Percentiles rank a stretch among this genome's conserved stretches.
Evolutionary conservation across 495 filamentous ascomycete species (phyloP).

Genomic region (Umbilicaria muhlenbergii): DNA sequence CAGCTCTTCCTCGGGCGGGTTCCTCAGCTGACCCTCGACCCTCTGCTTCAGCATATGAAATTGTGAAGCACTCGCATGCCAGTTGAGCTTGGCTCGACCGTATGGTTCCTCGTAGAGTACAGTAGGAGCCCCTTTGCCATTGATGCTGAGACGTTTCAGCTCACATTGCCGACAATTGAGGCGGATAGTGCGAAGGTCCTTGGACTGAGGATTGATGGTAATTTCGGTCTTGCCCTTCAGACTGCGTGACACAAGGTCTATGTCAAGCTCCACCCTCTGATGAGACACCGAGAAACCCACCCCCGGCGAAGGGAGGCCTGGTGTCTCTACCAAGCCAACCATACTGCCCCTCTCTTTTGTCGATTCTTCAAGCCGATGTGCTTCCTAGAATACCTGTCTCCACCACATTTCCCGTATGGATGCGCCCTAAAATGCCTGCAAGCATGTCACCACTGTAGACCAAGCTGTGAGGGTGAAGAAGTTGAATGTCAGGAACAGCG

Average conservation of each 20-base stretch:
- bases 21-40: constrained; percentile 44
- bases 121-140: constrained; percentile 41
- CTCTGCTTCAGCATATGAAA: constrained; percentile 55
- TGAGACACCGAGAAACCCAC: constrained; percentile 48
- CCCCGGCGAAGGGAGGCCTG: constrained; percentile 14
- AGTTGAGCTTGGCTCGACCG: constrained; percentile 45
- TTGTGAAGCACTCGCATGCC: constrained; percentile 51
- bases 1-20: constrained; percentile 42
- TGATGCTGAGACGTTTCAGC: constrained; percentile 52
- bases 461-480: constrained; percentile 16
- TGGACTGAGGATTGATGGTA: constrained; percentile 50
- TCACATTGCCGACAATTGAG: constrained; percentile 81
- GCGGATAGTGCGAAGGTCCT: constrained; percentile 50
- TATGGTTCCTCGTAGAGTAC: constrained; percentile 61
- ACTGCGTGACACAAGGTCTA: constrained; percentile 62
- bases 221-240: constrained; percentile 71
- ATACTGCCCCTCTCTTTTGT: constrained; percentile 2
- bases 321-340: neutral
- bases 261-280: constrained; percentile 76
- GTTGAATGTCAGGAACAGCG: constrained; percentile 3
- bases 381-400: constrained; percentile 14
- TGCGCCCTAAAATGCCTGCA: constrained; percentile 16
- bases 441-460: constrained; percentile 9
- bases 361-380: constrained; percentile 18
- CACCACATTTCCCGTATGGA: constrained; percentile 18